Evolutionary conservation across 2,329 filamentous ascomycete genomes (phyloP).

Genomic region (Cladosporium sp.): DNA sequence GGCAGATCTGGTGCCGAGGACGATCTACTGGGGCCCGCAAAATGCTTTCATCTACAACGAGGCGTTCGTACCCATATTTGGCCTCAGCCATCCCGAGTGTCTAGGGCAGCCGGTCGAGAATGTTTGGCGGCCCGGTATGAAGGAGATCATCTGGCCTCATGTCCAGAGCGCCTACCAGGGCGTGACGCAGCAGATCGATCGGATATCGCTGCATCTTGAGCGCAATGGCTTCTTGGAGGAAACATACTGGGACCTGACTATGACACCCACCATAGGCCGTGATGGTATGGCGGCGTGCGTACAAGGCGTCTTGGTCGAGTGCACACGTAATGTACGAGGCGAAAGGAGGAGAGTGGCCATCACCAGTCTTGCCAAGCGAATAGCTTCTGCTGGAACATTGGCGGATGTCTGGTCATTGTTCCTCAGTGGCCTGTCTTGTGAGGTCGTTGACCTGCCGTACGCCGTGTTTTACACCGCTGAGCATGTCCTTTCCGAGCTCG

Average conservation of each 20-base stretch:
- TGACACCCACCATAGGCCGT: conserved; percentile 26
- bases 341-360: conserved; percentile 25
- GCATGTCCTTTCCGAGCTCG: conserved; percentile 21
- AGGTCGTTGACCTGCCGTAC: conserved; percentile 19
- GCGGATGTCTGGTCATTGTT: conserved; percentile 10
- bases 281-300: conserved; percentile 25
- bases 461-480: conserved; percentile 22
- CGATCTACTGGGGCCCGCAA: conserved; percentile 34
- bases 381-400: conserved; percentile 16
- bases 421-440: conserved; percentile 21
- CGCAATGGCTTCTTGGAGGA: conserved; percentile 28
- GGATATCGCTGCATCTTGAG: conserved; percentile 22
- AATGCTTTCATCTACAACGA: conserved; percentile 42
- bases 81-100: conserved; percentile 29
- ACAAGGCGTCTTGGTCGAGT: conserved; percentile 18
- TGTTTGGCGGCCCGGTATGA: conserved; percentile 20
- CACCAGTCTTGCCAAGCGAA: conserved; percentile 24
- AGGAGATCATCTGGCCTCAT: conserved; percentile 5
- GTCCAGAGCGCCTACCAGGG: conserved; percentile 7
- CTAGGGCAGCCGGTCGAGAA: conserved; percentile 19
- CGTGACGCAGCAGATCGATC: conserved; percentile 23
- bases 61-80: conserved; percentile 35
- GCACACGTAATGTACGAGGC: conserved; percentile 21
- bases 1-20: conserved; percentile 23
- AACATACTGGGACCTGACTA: conserved; percentile 25